Evolutionary conservation across 2,329 filamentous ascomycete genomes (phyloP).

Genomic region (Macroventuria anomochaeta): DNA sequence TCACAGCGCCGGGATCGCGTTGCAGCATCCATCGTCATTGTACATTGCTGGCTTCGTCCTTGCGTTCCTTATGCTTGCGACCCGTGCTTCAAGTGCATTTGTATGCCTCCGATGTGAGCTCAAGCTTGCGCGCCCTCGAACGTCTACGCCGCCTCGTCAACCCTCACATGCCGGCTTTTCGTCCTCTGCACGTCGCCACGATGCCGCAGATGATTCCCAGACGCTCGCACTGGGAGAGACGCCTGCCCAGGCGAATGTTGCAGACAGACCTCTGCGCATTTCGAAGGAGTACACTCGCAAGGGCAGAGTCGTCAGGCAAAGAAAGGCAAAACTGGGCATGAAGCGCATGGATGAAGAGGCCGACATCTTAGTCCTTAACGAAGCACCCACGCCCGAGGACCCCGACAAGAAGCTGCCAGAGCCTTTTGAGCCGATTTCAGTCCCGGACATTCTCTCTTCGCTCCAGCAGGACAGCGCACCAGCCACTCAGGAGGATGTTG

Average conservation of each 20-base stretch:
- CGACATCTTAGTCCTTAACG: conserved; percentile 45
- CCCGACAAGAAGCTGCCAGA: conserved; percentile 11
- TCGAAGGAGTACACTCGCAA: conserved; percentile 17
- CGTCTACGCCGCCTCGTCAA: conserved; percentile 22
- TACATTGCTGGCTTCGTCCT: conserved; percentile 9
- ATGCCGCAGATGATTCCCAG: conserved; percentile 28
- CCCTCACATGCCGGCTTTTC: conserved; percentile 37
- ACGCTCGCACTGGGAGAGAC: neutral
- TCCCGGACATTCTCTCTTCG: conserved; percentile 36
- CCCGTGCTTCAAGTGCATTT: conserved; percentile 45
- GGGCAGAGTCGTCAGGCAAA: conserved; percentile 37
- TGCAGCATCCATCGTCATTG: conserved; percentile 6
- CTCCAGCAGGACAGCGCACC: conserved; percentile 33
- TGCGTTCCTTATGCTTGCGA: conserved; percentile 45
- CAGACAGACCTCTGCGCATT: neutral
- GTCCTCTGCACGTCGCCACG: conserved; percentile 29
- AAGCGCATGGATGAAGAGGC: conserved; percentile 45
- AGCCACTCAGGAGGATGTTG: conserved; percentile 38
- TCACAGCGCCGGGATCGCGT: neutral
- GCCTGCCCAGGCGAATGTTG: neutral
- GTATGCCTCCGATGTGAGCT: conserved; percentile 51
- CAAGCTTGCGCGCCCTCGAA: conserved; percentile 30
- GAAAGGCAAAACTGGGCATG: conserved; percentile 38
- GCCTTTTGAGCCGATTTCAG: conserved; percentile 13
- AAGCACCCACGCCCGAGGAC: conserved; percentile 22